Evolutionary conservation across 2,329 filamentous ascomycete species (phyloP), one percentile per base, ranked within the genome.

Genomic region (Beauveria sp.): DNA sequence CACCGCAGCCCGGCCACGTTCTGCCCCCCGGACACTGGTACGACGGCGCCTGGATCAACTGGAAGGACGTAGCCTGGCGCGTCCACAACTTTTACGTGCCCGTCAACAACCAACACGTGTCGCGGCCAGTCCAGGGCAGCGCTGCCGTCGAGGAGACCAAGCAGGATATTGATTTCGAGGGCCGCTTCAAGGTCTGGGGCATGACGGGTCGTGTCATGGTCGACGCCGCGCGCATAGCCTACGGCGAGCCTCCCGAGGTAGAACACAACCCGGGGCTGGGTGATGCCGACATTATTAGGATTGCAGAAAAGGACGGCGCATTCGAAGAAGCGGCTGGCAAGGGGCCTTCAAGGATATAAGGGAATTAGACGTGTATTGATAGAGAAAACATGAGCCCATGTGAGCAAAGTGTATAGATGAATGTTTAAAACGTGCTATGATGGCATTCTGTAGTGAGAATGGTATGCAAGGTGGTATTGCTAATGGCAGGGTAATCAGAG

Each of bases 81-180:
- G 81, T 96, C 80, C 93, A 97, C 75, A 92, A 93, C 75, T 97
- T 97, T 76, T 89, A 90, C 76, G 92, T 97, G 28, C 92, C 91
- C 2, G 84, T 92, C 41, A 83, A 82, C 58, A 84, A 87, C 68
- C 86, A 90, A 75, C 82, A 77, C 26, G 88, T 92, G 22, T 81
- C 84, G 10, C 86, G 82, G 72, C 86, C 88, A 22, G 75, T 70
- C 46, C 74, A 84, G 70, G 75, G 78, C 52, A 73, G 73, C 3
- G 75, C 77, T 62, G 68, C 72, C 63, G 67, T 81, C 18, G 77
- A 83, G 61, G 77, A 81, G 64, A 77, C 76, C 51, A 70, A 77
- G 63, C 76, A 80, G 63, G 58, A 54, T 14, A 30, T 55, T 18
- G 58, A 60, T 22, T 72, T 74, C 12, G 70, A 74, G 4, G 77